Percentiles rank a stretch among this genome's conserved stretches.
These are phyloP conservation scores for Brassica rapa DNA, from an alignment of 345 rosid genomes.

Conservation along the genomic window DNA sequence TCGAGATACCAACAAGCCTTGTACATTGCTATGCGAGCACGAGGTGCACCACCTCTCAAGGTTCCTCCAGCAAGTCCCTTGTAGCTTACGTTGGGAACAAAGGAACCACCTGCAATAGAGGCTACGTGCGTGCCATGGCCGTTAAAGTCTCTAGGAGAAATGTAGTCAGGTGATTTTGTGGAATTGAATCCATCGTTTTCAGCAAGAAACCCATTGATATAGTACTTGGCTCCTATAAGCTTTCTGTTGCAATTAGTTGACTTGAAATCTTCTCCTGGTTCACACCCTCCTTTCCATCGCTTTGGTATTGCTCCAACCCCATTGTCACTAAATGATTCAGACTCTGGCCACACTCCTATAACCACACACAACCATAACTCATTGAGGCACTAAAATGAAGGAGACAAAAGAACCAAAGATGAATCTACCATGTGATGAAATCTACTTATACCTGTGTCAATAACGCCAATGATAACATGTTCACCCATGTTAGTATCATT, in stretches of 20 bases:
- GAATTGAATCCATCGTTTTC: constrained; percentile 44
- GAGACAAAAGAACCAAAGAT: not conserved
- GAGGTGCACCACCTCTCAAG: constrained; percentile 54
- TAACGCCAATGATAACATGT: constrained; percentile 29
- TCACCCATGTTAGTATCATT: constrained; percentile 29
- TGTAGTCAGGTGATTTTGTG: constrained; percentile 29
- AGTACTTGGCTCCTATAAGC: constrained; percentile 54
- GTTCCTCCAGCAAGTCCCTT: constrained; percentile 46
- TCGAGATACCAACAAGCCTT: constrained; percentile 49
- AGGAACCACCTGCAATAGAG: constrained; percentile 49
- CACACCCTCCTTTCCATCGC: constrained; percentile 23
- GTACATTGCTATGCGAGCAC: constrained; percentile 52
- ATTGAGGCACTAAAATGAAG: not conserved
- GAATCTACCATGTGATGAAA: not conserved
- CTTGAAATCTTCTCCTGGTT: constrained; percentile 28
- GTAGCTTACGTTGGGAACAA: constrained; percentile 38
- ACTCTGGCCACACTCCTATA: constrained; percentile 21
- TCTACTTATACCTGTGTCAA: constrained; percentile 39
- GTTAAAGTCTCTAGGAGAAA: constrained; percentile 47
- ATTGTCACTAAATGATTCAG: constrained; percentile 16
- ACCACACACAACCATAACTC: not conserved
- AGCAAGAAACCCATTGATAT: constrained; percentile 46
- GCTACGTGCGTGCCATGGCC: constrained; percentile 64
- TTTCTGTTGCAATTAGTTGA: constrained; percentile 45
- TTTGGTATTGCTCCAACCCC: constrained; percentile 13